A percentile compares a stretch with the other conserved stretches of the same genome.
These are phyloP conservation scores for Penicillium sp. DNA, from an alignment of 2,329 filamentous ascomycete genomes.

Conservation along the genomic window DNA sequence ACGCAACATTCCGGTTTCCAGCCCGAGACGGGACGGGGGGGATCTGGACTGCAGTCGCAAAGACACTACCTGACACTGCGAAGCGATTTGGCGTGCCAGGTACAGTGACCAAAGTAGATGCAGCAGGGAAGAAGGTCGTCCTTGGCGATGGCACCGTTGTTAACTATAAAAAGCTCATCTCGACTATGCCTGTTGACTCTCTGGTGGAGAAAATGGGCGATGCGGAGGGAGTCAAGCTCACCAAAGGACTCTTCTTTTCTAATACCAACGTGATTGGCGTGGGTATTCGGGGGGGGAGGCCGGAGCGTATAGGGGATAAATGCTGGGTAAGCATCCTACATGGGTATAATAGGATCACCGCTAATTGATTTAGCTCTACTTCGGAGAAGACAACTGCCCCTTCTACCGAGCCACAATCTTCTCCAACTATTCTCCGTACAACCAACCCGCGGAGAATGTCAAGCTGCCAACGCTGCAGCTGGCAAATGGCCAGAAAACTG, in stretches of 20 bases:
- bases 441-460: conserved; percentile 83
- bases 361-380: too few relatives aligned
- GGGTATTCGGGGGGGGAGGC: conserved; percentile 84
- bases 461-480: conserved; percentile 85
- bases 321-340: too few relatives aligned
- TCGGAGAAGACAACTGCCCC: conserved; percentile 96
- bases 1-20: conserved; percentile 97
- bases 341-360: too few relatives aligned
- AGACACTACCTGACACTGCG: conserved; percentile 86
- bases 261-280: conserved; percentile 97
- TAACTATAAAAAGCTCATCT: conserved; percentile 87
- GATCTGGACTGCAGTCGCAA: conserved; percentile 97
- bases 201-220: conserved; percentile 85
- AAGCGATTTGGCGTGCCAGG: conserved; percentile 83
- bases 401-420: conserved; percentile 99
- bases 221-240: conserved; percentile 73
- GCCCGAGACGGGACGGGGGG: conserved; percentile 92
- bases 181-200: conserved; percentile 92
- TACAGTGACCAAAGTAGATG: conserved; percentile 81
- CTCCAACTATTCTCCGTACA: conserved; percentile 99
- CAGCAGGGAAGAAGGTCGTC: conserved; percentile 85
- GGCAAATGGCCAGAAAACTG: conserved; percentile 75
- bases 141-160: conserved; percentile 80
- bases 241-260: conserved; percentile 93
- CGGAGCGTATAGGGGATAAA: conserved; percentile 97